A percentile compares a stretch with the other conserved stretches of the same genome.
Conservation (phyloP, 2,329 filamentous ascomycete genomes). For the Chaetoscypha palmicola region DNA sequence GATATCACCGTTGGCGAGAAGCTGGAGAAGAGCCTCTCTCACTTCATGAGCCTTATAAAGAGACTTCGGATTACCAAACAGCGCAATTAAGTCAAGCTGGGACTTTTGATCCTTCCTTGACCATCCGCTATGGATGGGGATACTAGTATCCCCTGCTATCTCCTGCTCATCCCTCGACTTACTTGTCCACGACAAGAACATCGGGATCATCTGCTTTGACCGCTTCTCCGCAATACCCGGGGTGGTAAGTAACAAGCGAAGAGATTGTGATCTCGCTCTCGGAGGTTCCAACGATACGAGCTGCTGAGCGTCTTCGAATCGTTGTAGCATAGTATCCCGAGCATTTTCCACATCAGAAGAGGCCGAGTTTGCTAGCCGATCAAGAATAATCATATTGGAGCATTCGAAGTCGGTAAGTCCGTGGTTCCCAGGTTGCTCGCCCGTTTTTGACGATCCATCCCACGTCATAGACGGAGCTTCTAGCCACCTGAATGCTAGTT, state of each 20-base stretch:
- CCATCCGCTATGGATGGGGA: conserved; percentile 47
- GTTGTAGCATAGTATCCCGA: conserved; percentile 50
- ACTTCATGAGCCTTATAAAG: conserved; percentile 73
- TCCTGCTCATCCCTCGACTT: conserved; percentile 36
- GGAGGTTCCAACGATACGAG: conserved; percentile 42
- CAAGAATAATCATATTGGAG: conserved; percentile 60
- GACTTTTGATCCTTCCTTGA: conserved; percentile 74
- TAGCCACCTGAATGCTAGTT: conserved; percentile 74
- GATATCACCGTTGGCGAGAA: conserved; percentile 81
- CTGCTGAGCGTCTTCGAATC: conserved; percentile 59
- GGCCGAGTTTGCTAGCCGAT: conserved; percentile 43
- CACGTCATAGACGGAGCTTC: conserved; percentile 48
- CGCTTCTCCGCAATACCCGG: conserved; percentile 77
- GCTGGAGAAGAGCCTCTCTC: conserved; percentile 62
- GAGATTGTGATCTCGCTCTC: conserved; percentile 65
- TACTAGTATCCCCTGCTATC: conserved; percentile 20
- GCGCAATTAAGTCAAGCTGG: conserved; percentile 71
- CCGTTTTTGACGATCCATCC: conserved; percentile 38
- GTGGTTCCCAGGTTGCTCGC: conserved; percentile 31
- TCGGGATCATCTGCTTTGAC: conserved; percentile 76
- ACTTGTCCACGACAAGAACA: conserved; percentile 75
- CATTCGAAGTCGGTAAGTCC: conserved; percentile 75
- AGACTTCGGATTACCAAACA: conserved; percentile 80
- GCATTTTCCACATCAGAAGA: conserved; percentile 47
- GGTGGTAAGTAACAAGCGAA: conserved; percentile 68